Conservation (phyloP, 2,329 filamentous ascomycete species). For the Cladosporium sp. region DNA sequence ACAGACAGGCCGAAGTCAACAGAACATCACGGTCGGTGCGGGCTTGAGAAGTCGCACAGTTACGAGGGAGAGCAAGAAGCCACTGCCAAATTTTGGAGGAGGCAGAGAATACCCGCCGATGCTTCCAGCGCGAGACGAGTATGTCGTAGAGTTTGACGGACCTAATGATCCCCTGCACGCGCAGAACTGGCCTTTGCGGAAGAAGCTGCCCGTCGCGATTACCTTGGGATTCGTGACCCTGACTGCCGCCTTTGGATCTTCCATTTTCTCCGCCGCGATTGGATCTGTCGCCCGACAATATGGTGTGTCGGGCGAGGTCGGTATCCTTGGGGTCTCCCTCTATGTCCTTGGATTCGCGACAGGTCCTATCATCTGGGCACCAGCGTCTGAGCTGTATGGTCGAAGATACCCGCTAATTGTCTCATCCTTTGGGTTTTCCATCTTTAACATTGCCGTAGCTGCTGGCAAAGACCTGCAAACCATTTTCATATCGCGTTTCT, state of each 20-base stretch:
- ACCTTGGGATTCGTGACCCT: constrained; percentile 70
- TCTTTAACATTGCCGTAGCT: constrained; percentile 44
- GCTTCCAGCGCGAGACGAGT: constrained; percentile 65
- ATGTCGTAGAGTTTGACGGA: constrained; percentile 77
- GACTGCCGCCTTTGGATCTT: constrained; percentile 58
- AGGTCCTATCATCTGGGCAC: constrained; percentile 35
- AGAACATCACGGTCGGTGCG: constrained; percentile 60
- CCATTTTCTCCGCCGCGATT: constrained; percentile 45
- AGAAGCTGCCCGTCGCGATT: constrained; percentile 60
- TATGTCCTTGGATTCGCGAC: constrained; percentile 33
- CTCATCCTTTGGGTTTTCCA: constrained; percentile 36
- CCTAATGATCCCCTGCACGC: constrained; percentile 77
- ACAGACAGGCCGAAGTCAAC: constrained; percentile 62
- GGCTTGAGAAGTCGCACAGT: constrained; percentile 36
- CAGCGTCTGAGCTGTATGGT: constrained; percentile 41
- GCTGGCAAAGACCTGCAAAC: constrained; percentile 33
- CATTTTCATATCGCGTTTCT: constrained; percentile 33
- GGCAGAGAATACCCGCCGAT: constrained; percentile 66
- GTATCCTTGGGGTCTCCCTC: constrained; percentile 40
- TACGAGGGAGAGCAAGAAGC: constrained; percentile 49
- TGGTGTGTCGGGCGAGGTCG: constrained; percentile 37
- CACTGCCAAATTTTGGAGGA: constrained; percentile 61
- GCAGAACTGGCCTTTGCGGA: constrained; percentile 82
- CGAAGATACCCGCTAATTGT: constrained; percentile 39
- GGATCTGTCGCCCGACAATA: constrained; percentile 37